phyloP scores from a whole-genome alignment of 1,139 yeast genomes.

The Zygosaccharomyces pseudobailii region DNA sequence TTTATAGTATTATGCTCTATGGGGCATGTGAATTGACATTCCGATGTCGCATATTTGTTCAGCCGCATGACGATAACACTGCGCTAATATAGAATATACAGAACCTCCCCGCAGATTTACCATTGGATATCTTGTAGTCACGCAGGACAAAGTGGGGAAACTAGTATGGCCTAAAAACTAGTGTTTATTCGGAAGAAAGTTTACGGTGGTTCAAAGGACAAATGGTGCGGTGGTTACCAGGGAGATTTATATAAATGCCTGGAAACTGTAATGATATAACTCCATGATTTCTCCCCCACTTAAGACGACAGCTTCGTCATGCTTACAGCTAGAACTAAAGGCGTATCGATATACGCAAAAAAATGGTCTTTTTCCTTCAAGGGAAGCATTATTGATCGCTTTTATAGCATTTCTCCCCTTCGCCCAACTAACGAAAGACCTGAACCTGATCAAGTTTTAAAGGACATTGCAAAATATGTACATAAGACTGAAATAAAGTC shows the following conservation, averaged over 20 bases:
- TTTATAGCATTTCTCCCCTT: not conserved
- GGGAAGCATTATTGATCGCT: not conserved
- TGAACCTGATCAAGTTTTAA: slow-evolving; percentile 44
- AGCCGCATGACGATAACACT: not conserved
- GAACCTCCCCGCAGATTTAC: not conserved
- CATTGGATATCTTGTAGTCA: not conserved
- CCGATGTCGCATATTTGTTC: not conserved
- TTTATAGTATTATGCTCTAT: no score
- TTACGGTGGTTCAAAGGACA: not conserved
- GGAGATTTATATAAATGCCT: not conserved
- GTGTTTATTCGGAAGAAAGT: not conserved
- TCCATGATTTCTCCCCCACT: not conserved
- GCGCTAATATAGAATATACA: not conserved
- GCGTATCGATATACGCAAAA: not conserved
- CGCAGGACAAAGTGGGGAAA: not conserved
- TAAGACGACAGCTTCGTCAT: not conserved
- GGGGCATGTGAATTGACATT: no score
- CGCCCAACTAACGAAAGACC: slow-evolving; percentile 36
- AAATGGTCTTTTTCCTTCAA: not conserved
- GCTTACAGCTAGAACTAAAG: not conserved
- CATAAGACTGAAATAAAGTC: slow-evolving; percentile 45
- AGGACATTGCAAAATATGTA: slow-evolving; percentile 48
- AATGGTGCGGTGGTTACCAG: not conserved
- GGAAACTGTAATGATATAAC: not conserved
- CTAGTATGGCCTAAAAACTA: not conserved